Conservation (phyloP, 2,329 filamentous ascomycete species). For the Arthroderma uncinatum region DNA sequence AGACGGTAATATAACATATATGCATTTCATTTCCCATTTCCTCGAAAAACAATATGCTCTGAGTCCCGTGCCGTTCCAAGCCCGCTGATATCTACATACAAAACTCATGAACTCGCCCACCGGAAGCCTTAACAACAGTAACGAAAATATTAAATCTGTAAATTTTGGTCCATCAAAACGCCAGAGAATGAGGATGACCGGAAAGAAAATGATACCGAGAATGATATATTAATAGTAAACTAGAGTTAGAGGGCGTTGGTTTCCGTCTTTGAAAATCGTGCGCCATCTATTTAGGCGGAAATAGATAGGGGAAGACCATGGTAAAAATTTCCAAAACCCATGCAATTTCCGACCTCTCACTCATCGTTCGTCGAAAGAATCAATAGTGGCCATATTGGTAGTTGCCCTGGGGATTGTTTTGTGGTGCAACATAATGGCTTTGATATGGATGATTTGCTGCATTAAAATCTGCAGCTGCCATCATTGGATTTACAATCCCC, state of each 20-base stretch:
- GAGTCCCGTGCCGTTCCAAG: background rate
- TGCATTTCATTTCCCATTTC: background rate
- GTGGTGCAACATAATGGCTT: slow-evolving; percentile 63
- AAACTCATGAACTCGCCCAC: background rate
- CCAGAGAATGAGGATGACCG: background rate
- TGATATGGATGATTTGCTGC: slow-evolving; percentile 72
- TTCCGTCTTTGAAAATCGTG: too few relatives aligned
- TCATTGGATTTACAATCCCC: slow-evolving; percentile 58
- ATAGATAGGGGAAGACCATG: too few relatives aligned
- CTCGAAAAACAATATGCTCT: background rate
- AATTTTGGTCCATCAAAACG: background rate
- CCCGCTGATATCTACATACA: background rate
- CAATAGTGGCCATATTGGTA: slow-evolving; percentile 19
- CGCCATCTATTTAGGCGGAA: too few relatives aligned
- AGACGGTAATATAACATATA: background rate
- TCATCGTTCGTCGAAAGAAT: background rate
- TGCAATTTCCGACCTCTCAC: too few relatives aligned
- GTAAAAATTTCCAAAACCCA: too few relatives aligned
- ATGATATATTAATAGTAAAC: background rate
- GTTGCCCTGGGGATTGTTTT: slow-evolving; percentile 35
- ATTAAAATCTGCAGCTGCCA: slow-evolving; percentile 62
- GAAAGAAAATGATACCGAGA: background rate
- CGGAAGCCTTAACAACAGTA: background rate
- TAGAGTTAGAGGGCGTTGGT: too few relatives aligned
- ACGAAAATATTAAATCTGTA: background rate